Evolutionary conservation across 2,329 filamentous ascomycete species (phyloP).

Genomic region (Trichophyton benhamiae): DNA sequence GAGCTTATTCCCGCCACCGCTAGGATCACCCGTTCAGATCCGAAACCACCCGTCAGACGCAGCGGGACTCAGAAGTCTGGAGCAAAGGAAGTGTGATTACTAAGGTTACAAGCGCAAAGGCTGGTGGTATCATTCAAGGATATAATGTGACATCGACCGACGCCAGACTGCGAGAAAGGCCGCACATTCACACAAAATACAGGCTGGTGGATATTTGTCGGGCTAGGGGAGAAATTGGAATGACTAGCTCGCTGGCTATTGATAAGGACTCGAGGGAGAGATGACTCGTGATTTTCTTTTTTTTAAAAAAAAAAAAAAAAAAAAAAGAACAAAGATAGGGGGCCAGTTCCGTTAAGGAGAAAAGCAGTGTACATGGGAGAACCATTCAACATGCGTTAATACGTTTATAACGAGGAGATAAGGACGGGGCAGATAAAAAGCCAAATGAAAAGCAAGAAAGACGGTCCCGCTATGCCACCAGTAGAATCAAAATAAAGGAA

Average conservation of each 20-base stretch:
- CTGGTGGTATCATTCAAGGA: background rate
- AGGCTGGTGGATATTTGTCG: background rate
- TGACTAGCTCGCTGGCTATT: background rate
- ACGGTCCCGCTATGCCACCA: slow-evolving; percentile 14
- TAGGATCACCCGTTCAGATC: background rate
- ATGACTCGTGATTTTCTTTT: background rate
- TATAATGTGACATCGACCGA: background rate
- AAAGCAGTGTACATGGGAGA: background rate
- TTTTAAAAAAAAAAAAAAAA: background rate
- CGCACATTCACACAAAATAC: background rate
- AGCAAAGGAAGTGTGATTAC: background rate
- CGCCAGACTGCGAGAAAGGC: background rate
- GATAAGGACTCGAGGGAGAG: too few relatives aligned
- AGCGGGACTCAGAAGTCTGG: background rate
- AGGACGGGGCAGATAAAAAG: background rate
- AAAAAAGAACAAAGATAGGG: background rate
- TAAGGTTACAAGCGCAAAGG: background rate
- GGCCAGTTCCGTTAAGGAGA: background rate
- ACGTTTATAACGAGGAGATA: background rate
- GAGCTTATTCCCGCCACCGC: background rate
- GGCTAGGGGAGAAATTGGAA: background rate
- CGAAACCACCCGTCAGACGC: background rate
- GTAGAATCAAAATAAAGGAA: background rate
- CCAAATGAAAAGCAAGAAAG: background rate
- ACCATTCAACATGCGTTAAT: background rate